phyloP scores from a whole-genome alignment of 495 filamentous ascomycete genomes.

The Aspergillus mulundensis region DNA sequence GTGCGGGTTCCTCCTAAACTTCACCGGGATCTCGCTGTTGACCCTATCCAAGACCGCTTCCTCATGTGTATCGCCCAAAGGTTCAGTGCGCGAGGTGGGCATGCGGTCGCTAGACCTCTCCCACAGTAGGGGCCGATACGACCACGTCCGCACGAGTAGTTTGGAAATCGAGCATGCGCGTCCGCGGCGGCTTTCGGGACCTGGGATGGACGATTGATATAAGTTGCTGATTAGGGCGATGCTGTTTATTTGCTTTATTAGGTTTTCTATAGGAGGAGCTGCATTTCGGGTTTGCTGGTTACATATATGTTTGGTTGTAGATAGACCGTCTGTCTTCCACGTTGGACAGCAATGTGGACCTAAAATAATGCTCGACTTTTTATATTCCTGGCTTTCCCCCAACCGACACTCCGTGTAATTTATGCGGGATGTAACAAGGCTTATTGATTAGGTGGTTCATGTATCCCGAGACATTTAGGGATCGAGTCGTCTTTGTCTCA shows the following conservation, averaged over 20 bases:
- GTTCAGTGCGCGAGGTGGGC: neutral
- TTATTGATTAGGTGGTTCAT: too few species aligned
- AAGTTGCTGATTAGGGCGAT: too few species aligned
- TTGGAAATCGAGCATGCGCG: neutral
- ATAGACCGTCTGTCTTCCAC: too few species aligned
- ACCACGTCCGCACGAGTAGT: conserved; percentile 3
- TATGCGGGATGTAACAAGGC: too few species aligned
- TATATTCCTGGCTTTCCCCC: neutral
- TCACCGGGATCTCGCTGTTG: conserved; percentile 93
- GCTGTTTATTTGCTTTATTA: too few species aligned
- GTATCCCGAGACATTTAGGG: too few species aligned
- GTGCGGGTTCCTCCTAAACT: conserved; percentile 92
- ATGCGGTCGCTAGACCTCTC: conserved; percentile 5
- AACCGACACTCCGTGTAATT: too few species aligned
- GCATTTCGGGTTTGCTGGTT: too few species aligned
- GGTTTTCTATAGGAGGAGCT: too few species aligned
- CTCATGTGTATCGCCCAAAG: neutral
- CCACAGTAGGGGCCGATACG: neutral
- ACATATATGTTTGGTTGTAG: too few species aligned
- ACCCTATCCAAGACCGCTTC: conserved; percentile 60
- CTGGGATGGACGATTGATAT: neutral
- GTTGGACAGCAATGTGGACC: too few species aligned
- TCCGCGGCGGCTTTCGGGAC: neutral
- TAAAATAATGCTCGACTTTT: neutral
- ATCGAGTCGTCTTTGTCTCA: too few species aligned